Conservation (phyloP, 2,329 filamentous ascomycete species). For the Penicillium oxalicum region DNA sequence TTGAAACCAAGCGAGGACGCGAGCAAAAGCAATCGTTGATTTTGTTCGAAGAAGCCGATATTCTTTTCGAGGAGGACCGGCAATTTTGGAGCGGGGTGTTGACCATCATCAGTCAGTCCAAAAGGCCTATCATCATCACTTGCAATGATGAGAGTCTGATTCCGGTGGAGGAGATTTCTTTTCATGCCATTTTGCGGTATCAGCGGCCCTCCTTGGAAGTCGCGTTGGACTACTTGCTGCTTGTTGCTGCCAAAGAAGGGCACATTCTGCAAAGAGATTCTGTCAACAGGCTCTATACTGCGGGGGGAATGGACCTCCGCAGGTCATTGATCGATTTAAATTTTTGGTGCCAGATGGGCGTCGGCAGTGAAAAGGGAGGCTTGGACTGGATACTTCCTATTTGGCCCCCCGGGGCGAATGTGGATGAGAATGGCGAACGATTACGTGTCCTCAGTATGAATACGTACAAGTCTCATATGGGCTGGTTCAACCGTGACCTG, state of each 20-base stretch:
- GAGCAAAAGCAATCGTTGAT: constrained; percentile 90
- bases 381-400: constrained; percentile 82
- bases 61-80: constrained; percentile 92
- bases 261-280: constrained; percentile 67
- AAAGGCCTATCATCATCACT: constrained; percentile 87
- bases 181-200: constrained; percentile 81
- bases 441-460: constrained; percentile 74
- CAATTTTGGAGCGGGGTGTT: constrained; percentile 86
- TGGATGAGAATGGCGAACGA: constrained; percentile 60
- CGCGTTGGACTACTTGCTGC: constrained; percentile 71
- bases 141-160: constrained; percentile 88
- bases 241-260: constrained; percentile 82
- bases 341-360: constrained; percentile 94
- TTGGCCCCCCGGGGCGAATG: constrained; percentile 66
- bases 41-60: constrained; percentile 84
- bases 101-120: constrained; percentile 73
- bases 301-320: constrained; percentile 66
- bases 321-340: constrained; percentile 77
- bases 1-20: constrained; percentile 30
- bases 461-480: constrained; percentile 75
- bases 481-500: constrained; percentile 62
- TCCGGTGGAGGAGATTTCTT: constrained; percentile 64
- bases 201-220: constrained; percentile 58
- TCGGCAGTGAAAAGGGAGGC: constrained; percentile 82
- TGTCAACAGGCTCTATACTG: constrained; percentile 63